Percentiles rank a stretch among this genome's conserved stretches.
phyloP scores from a whole-genome alignment of 345 rosid species.

The Erodium maritimum region DNA sequence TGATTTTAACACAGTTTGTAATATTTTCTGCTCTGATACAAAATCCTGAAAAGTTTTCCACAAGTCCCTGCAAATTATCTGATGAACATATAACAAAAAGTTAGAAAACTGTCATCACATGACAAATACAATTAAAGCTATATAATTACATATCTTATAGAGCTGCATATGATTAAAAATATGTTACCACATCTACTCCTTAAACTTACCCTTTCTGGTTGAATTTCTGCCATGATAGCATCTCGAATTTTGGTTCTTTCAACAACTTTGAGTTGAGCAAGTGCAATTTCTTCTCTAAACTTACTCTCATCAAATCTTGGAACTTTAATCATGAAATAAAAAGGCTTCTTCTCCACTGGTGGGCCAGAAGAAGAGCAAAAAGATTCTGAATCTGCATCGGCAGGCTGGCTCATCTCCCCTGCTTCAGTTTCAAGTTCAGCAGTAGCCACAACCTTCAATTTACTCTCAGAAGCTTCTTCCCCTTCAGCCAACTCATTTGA shows the following conservation, averaged over 20 bases:
- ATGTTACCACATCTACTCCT: too few species aligned
- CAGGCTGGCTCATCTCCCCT: too few species aligned
- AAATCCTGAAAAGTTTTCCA: constrained; percentile 31
- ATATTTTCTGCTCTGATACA: constrained; percentile 43
- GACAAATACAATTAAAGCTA: not conserved
- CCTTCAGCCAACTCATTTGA: too few species aligned
- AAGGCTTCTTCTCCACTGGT: constrained; percentile 40
- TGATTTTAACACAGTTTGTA: constrained; percentile 38
- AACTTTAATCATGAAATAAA: constrained; percentile 41
- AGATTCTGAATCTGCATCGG: too few species aligned
- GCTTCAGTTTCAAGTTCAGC: too few species aligned
- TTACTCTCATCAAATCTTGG: constrained; percentile 53
- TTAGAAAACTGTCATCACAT: constrained; percentile 6
- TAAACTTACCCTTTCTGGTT: not conserved
- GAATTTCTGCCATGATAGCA: constrained; percentile 44
- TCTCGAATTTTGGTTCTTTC: constrained; percentile 53
- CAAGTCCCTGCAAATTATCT: constrained; percentile 39
- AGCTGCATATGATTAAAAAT: not conserved
- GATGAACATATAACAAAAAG: constrained; percentile 12
- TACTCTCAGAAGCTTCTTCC: too few species aligned
- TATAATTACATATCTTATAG: constrained; percentile 3
- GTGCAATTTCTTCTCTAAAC: constrained; percentile 40
- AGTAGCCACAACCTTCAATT: too few species aligned
- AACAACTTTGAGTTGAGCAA: constrained; percentile 40
- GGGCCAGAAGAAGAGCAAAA: not conserved